phyloP scores from a whole-genome alignment of 257 asterid genomes.

The Nicotiana obtusifolia region DNA sequence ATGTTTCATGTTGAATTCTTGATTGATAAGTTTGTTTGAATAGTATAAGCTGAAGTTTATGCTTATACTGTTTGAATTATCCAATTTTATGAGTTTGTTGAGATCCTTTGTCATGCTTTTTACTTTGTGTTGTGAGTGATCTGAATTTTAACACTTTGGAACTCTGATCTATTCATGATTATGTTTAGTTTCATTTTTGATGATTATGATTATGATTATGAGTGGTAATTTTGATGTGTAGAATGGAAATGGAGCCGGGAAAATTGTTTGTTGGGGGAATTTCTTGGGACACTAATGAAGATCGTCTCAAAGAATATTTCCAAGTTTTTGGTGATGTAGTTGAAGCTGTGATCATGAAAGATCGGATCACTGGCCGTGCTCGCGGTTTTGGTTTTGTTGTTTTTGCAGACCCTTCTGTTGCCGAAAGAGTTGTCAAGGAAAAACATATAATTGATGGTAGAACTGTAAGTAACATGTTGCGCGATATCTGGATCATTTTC shows the following conservation, averaged over 20 bases:
- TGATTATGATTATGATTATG: constrained; percentile 20
- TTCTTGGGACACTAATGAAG: constrained; percentile 96
- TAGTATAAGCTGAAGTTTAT: constrained; percentile 9
- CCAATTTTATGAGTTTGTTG: constrained; percentile 18
- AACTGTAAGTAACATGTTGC: constrained; percentile 55
- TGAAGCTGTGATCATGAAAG: constrained; percentile 89
- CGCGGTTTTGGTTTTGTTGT: constrained; percentile 95
- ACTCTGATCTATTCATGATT: constrained; percentile 14
- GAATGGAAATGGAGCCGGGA: constrained; percentile 84
- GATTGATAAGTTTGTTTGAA: constrained; percentile 1
- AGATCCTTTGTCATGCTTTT: constrained; percentile 26
- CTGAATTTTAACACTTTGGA: neutral
- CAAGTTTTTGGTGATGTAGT: constrained; percentile 70
- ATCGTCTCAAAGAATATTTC: constrained; percentile 73
- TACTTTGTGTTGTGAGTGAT: constrained; percentile 4
- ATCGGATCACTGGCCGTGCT: constrained; percentile 90
- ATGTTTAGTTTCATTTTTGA: constrained; percentile 13
- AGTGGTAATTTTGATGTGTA: constrained; percentile 24
- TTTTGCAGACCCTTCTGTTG: constrained; percentile 73
- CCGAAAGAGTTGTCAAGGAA: constrained; percentile 79
- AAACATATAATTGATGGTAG: constrained; percentile 79
- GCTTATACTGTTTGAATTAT: neutral
- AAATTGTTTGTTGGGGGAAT: constrained; percentile 90
- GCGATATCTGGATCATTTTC: neutral
- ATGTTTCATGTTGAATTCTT: constrained; percentile 20